Evolutionary conservation across 345 rosid species (phyloP).

Genomic region (thale cress (Arabidopsis thaliana)): DNA sequence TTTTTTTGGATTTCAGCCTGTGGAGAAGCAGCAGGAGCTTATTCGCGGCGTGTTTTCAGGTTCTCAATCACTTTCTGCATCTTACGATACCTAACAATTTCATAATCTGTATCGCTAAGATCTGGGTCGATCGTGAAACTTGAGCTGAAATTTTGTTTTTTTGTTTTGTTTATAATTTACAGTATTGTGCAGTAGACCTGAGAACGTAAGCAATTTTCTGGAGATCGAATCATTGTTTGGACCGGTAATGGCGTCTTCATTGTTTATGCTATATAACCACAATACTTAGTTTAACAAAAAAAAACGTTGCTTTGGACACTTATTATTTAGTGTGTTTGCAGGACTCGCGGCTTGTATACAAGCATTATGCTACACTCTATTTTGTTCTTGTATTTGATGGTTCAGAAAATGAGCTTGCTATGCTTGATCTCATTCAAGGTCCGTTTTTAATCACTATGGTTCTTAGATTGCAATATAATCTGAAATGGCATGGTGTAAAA

Average conservation of each 20-base stretch:
- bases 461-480: not conserved
- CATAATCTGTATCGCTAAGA: not conserved
- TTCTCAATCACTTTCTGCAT: constrained; percentile 27
- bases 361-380: constrained; percentile 90
- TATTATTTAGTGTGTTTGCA: constrained; percentile 41
- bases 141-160: too few relatives aligned
- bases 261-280: not conserved
- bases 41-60: constrained; percentile 85
- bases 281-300: not conserved
- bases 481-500: not conserved
- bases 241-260: constrained; percentile 54
- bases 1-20: constrained; percentile 49
- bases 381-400: constrained; percentile 83
- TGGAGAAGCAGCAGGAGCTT: constrained; percentile 90
- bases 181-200: constrained; percentile 89
- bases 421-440: constrained; percentile 98
- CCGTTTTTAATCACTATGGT: not conserved
- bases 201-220: constrained; percentile 85
- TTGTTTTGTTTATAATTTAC: constrained; percentile 18
- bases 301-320: not conserved
- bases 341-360: constrained; percentile 88
- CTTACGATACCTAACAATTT: constrained; percentile 9
- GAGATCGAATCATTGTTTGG: constrained; percentile 83
- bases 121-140: not conserved
- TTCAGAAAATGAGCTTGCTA: constrained; percentile 93